Evolutionary conservation across 2,329 filamentous ascomycete genomes (phyloP).

Genomic region (Cercospora citrullina): DNA sequence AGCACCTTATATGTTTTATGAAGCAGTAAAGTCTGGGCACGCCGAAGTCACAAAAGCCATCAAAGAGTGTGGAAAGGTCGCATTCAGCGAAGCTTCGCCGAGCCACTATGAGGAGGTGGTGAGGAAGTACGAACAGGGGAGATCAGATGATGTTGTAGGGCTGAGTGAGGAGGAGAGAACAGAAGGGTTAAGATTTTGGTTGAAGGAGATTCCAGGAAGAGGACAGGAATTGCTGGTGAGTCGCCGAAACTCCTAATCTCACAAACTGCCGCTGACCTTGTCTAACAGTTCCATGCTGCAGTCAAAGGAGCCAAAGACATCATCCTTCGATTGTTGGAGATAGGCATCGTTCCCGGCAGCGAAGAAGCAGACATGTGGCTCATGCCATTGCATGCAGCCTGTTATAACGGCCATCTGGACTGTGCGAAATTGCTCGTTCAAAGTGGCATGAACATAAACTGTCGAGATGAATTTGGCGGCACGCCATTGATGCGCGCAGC

Average conservation of each 20-base stretch:
- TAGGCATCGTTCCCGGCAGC: constrained; percentile 2
- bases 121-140: background rate
- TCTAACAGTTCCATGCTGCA: constrained; percentile 14
- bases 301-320: constrained; percentile 12
- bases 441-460: constrained; percentile 16
- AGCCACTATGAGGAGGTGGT: background rate
- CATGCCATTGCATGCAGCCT: constrained; percentile 21
- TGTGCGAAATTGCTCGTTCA: constrained; percentile 10
- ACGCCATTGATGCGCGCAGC: constrained; percentile 24
- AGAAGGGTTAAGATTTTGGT: background rate
- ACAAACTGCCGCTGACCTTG: background rate
- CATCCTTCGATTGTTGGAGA: constrained; percentile 12
- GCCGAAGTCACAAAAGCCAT: constrained; percentile 13
- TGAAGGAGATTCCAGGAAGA: constrained; percentile 6
- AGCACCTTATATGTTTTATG: constrained; percentile 15
- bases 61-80: constrained; percentile 2
- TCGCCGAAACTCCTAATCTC: background rate
- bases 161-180: constrained; percentile 1
- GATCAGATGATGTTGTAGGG: constrained; percentile 4
- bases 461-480: constrained; percentile 16
- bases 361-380: background rate
- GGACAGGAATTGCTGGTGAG: constrained; percentile 2
- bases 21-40: constrained; percentile 14
- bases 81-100: background rate
- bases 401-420: constrained; percentile 18